These are phyloP conservation scores for Monsonia emarginata DNA, from an alignment of 441 rosid genomes.

Conservation along the genomic window DNA sequence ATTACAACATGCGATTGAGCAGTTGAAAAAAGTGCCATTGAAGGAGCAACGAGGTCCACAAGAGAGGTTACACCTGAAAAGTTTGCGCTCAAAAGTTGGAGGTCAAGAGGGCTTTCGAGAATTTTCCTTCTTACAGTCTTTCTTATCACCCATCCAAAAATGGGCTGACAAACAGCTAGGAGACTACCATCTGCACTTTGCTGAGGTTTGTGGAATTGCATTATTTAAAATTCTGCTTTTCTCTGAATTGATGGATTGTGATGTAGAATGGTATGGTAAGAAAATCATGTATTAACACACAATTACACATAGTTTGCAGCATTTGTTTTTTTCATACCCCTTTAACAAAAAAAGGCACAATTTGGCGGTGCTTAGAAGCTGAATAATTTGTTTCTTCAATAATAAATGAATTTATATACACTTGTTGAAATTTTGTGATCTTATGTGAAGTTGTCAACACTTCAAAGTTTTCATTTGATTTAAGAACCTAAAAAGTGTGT, in stretches of 20 bases:
- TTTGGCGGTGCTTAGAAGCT: conserved; percentile 1
- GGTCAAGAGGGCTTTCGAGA: conserved; percentile 47
- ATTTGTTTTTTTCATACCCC: not conserved
- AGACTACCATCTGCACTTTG: conserved; percentile 81
- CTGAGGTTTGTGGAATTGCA: conserved; percentile 48
- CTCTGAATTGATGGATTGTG: not conserved
- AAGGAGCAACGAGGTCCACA: conserved; percentile 95
- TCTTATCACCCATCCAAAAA: conserved; percentile 74
- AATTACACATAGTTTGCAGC: not conserved
- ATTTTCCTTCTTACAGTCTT: conserved; percentile 69
- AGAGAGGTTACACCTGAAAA: conserved; percentile 85
- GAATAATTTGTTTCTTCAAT: conserved; percentile 1
- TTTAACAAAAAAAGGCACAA: not conserved
- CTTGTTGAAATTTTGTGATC: not conserved
- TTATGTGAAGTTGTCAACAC: not conserved
- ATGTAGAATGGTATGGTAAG: not conserved
- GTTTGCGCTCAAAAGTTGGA: conserved; percentile 58
- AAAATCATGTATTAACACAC: not conserved
- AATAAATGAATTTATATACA: not conserved
- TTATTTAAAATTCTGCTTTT: not conserved
- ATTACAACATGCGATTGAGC: conserved; percentile 76
- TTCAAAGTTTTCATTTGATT: not conserved
- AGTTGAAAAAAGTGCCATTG: conserved; percentile 76
- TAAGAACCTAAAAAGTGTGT: not conserved
- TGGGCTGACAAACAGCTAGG: conserved; percentile 88